Conservation (phyloP, 1,284 basidiomycete genomes). For the Inonotus hispidus region DNA sequence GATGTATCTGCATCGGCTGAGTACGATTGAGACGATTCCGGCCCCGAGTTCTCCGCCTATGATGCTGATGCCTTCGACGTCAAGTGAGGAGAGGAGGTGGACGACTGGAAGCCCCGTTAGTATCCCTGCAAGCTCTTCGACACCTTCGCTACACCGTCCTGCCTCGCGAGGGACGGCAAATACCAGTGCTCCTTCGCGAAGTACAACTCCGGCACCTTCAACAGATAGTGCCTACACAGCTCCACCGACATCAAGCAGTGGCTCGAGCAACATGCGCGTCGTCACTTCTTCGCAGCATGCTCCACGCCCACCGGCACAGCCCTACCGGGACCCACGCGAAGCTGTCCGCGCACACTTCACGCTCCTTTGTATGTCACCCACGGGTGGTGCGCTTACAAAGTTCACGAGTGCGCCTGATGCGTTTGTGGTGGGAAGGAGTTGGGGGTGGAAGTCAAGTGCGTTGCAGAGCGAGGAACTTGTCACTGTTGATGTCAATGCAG, state of each 20-base stretch:
- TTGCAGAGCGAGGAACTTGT: constrained; percentile 54
- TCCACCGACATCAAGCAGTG: neutral
- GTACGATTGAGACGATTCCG: constrained; percentile 46
- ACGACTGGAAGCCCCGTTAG: constrained; percentile 1
- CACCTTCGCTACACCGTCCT: constrained; percentile 9
- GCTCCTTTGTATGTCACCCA: constrained; percentile 76
- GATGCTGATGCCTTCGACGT: neutral
- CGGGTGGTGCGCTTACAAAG: constrained; percentile 76
- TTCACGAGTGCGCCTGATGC: constrained; percentile 85
- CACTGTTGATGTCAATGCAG: constrained; percentile 25
- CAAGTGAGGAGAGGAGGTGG: neutral
- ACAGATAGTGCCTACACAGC: constrained; percentile 19
- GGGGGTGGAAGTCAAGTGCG: constrained; percentile 77
- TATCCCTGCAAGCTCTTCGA: constrained; percentile 13
- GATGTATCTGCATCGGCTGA: constrained; percentile 87
- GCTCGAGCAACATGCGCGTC: constrained; percentile 31
- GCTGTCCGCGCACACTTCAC: constrained; percentile 74
- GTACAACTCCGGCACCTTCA: constrained; percentile 24
- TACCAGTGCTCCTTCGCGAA: neutral
- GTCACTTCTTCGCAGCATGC: constrained; percentile 19
- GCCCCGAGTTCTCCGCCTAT: constrained; percentile 10
- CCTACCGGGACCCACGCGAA: constrained; percentile 71
- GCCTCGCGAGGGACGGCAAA: constrained; percentile 6
- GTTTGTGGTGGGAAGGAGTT: constrained; percentile 76
- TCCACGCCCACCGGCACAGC: constrained; percentile 47